Evolutionary conservation across 2,329 filamentous ascomycete species (phyloP).

Genomic region (Penicillium expansum): DNA sequence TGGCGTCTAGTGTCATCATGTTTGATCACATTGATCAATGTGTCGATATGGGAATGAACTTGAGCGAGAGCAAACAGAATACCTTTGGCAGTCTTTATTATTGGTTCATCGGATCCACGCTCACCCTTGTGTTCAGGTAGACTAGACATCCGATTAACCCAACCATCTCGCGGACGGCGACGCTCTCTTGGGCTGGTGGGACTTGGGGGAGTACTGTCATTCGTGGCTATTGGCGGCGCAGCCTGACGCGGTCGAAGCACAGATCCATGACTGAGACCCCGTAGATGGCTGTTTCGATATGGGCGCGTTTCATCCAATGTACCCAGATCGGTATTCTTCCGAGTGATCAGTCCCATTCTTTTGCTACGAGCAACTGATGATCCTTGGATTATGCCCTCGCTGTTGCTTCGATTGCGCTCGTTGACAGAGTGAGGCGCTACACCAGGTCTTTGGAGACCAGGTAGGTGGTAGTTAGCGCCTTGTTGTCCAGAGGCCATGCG

Average conservation of each 20-base stretch:
- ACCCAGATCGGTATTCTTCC: constrained; percentile 55
- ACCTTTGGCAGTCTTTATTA: constrained; percentile 56
- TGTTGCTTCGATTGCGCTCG: constrained; percentile 59
- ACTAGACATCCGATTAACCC: constrained; percentile 55
- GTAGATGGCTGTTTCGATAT: constrained; percentile 54
- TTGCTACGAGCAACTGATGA: constrained; percentile 50
- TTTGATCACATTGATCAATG: constrained; percentile 48
- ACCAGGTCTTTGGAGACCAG: constrained; percentile 63
- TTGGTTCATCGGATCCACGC: constrained; percentile 47
- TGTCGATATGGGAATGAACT: constrained; percentile 48
- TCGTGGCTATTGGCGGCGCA: constrained; percentile 26
- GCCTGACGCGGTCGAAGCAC: constrained; percentile 42
- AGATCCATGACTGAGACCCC: constrained; percentile 58
- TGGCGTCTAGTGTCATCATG: constrained; percentile 48
- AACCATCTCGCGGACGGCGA: constrained; percentile 42
- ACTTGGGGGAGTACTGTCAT: constrained; percentile 43
- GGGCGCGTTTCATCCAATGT: constrained; percentile 53
- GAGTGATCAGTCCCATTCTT: constrained; percentile 60
- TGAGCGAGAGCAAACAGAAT: constrained; percentile 57
- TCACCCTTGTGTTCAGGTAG: constrained; percentile 55
- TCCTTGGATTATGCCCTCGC: constrained; percentile 57
- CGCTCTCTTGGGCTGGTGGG: constrained; percentile 46
- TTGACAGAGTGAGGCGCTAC: constrained; percentile 68
- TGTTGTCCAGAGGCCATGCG: constrained; percentile 52
- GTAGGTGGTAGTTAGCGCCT: constrained; percentile 33